Conservation (phyloP, 1,284 basidiomycete species). For the Ceratobasidium sp. region DNA sequence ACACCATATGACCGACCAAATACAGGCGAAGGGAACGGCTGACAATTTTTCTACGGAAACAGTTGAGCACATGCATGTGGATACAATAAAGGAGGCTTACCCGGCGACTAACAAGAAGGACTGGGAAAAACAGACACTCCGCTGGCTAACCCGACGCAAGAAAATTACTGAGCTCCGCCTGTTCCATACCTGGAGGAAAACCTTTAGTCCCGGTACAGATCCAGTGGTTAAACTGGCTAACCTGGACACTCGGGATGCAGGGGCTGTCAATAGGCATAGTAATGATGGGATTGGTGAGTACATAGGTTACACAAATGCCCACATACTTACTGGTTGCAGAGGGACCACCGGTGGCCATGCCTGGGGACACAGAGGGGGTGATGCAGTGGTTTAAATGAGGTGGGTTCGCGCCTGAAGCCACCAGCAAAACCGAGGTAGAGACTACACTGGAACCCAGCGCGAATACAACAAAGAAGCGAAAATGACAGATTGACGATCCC, state of each 20-base stretch:
- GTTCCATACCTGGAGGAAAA: background rate
- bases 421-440: background rate
- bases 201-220: background rate
- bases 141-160: background rate
- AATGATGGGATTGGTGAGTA: background rate
- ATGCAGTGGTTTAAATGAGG: background rate
- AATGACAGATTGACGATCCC: background rate
- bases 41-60: slow-evolving; percentile 14
- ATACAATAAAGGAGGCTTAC: slow-evolving; percentile 19
- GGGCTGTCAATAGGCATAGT: background rate
- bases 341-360: background rate
- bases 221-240: background rate
- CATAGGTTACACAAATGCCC: background rate
- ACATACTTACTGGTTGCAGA: background rate
- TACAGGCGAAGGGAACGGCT: slow-evolving; percentile 4
- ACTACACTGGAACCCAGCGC: background rate
- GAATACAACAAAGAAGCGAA: background rate
- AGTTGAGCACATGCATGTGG: slow-evolving; percentile 12
- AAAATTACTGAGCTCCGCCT: background rate
- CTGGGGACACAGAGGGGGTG: background rate
- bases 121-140: slow-evolving; percentile 9
- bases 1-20: background rate
- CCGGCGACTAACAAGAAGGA: slow-evolving; percentile 7
- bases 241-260: background rate
- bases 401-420: background rate